A percentile compares a stretch with the other conserved stretches of the same genome.
Evolutionary conservation across 371 early-diverging fungal species (phyloP).

Genomic region (Parasitella parasitica): DNA sequence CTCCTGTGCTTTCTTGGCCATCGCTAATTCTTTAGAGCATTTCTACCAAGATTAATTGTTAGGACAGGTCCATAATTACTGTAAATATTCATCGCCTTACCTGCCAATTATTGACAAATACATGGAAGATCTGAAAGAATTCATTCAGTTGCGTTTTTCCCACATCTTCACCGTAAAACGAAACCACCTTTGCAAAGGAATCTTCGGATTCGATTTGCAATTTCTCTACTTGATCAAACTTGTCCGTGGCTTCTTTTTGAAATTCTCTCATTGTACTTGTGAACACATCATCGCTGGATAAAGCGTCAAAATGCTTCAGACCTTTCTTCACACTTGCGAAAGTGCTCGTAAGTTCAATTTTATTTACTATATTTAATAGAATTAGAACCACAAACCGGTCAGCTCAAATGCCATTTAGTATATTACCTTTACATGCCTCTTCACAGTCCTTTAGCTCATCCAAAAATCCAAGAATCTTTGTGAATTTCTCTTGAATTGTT

Average conservation of each 20-base stretch:
- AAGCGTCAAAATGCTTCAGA: conserved; percentile 39
- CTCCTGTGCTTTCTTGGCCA: conserved; percentile 32
- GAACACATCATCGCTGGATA: conserved; percentile 19
- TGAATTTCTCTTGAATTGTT: conserved; percentile 64
- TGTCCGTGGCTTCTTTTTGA: conserved; percentile 32
- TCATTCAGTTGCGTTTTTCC: conserved; percentile 75
- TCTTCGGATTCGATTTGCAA: conserved; percentile 50
- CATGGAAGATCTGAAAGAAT: conserved; percentile 82
- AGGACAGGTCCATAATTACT: not conserved
- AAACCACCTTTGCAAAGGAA: conserved; percentile 15
- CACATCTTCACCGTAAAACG: conserved; percentile 80
- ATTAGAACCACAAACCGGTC: not conserved
- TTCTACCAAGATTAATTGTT: conserved; percentile 9
- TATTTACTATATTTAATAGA: conserved; percentile 34
- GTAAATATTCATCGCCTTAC: not conserved
- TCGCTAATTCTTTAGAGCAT: conserved; percentile 27
- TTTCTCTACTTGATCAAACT: conserved; percentile 39
- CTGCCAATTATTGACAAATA: conserved; percentile 39
- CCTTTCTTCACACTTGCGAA: conserved; percentile 49
- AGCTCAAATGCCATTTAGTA: not conserved
- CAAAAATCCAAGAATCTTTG: conserved; percentile 61
- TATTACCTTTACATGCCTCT: conserved; percentile 74
- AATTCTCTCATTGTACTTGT: conserved; percentile 48
- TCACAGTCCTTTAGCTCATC: conserved; percentile 68
- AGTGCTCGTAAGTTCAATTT: conserved; percentile 39